Evolutionary conservation across 2,329 filamentous ascomycete species (phyloP).

Genomic region (Diaporthe ampelina): DNA sequence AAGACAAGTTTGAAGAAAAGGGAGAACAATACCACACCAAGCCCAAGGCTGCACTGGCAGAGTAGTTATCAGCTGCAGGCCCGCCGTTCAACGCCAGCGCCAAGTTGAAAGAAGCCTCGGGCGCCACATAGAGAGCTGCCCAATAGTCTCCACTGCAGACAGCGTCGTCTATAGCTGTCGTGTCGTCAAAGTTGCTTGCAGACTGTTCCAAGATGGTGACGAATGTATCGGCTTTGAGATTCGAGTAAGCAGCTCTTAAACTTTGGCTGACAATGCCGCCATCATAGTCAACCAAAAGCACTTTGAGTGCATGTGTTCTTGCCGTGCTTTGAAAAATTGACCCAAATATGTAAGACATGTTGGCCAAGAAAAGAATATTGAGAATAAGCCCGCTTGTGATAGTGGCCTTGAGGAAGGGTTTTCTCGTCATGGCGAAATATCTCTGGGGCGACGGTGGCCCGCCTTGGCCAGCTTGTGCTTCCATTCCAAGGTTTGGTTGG

Average conservation of each 20-base stretch:
- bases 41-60: conserved; percentile 13
- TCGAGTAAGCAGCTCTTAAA: conserved; percentile 2
- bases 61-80: background rate
- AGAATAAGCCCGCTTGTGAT: conserved; percentile 1
- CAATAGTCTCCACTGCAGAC: conserved; percentile 25
- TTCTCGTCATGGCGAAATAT: conserved; percentile 19
- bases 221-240: conserved; percentile 11
- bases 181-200: conserved; percentile 2
- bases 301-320: conserved; percentile 18
- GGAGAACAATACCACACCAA: conserved; percentile 4
- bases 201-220: conserved; percentile 1
- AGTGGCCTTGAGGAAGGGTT: conserved; percentile 13
- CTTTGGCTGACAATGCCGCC: conserved; percentile 21
- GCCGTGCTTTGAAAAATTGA: background rate
- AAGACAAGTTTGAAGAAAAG: background rate
- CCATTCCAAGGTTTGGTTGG: background rate
- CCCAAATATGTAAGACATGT: conserved; percentile 14
- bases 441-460: conserved; percentile 10
- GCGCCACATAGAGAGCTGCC: conserved; percentile 20
- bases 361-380: conserved; percentile 15
- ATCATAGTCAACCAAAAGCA: conserved; percentile 30
- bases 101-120: conserved; percentile 4
- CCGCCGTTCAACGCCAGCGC: conserved; percentile 10
- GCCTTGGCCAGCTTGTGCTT: background rate
- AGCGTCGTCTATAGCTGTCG: conserved; percentile 1